Conservation (phyloP, 2,329 filamentous ascomycete species). For the Didymosphaeria variabile region DNA sequence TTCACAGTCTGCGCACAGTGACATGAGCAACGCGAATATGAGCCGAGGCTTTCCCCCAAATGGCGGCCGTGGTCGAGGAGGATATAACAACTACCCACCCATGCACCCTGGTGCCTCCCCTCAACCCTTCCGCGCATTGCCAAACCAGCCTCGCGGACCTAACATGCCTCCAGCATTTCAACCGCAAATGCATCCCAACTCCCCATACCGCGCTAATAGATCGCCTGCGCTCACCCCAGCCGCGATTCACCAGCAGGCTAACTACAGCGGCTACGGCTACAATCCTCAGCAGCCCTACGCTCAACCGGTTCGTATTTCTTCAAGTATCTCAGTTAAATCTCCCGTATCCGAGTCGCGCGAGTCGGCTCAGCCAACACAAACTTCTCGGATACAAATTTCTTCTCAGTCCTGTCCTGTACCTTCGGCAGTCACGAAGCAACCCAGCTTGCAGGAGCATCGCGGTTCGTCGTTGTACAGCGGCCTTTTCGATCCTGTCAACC, state of each 20-base stretch:
- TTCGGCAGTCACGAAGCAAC: conserved; percentile 27
- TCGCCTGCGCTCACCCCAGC: conserved; percentile 67
- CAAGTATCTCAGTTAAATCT: conserved; percentile 46
- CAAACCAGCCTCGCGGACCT: conserved; percentile 60
- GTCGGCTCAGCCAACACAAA: conserved; percentile 25
- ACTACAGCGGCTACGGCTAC: conserved; percentile 69
- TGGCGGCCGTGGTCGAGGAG: conserved; percentile 63
- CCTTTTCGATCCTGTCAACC: conserved; percentile 41
- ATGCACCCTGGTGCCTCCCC: conserved; percentile 56
- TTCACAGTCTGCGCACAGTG: conserved; percentile 80
- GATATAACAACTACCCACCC: conserved; percentile 58
- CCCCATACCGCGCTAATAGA: conserved; percentile 64
- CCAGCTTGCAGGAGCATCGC: conserved; percentile 28
- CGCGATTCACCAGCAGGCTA: conserved; percentile 69
- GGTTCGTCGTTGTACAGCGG: conserved; percentile 27
- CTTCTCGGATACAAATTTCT: conserved; percentile 23
- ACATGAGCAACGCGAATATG: conserved; percentile 69
- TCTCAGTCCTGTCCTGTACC: conserved; percentile 20
- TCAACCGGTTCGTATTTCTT: conserved; percentile 68
- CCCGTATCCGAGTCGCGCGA: conserved; percentile 31
- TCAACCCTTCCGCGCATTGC: conserved; percentile 61
- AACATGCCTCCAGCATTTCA: conserved; percentile 64
- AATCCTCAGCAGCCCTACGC: conserved; percentile 62
- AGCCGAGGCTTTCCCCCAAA: conserved; percentile 51
- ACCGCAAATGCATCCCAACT: conserved; percentile 66